Base-by-base conservation (phyloP, 2,329 filamentous ascomycete genomes). In the Neopestalotiopsis sp. region DNA sequence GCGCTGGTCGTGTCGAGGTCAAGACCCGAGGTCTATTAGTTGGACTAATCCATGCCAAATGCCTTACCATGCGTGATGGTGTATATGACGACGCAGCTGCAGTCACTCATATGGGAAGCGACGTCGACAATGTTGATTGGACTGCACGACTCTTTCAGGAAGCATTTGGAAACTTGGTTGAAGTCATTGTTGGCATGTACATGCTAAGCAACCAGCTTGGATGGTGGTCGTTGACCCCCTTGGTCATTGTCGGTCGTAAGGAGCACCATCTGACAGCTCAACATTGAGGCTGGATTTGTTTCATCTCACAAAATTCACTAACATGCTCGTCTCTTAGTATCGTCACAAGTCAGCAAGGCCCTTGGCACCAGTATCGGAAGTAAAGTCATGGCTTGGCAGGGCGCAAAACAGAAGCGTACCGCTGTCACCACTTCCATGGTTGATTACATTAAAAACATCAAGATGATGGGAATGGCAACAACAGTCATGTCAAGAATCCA, bases 101-200 rank as follows among this genome's bases (percentile, higher is more conserved):
- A n/a, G 65, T 67, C 38, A 67, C 65, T 20, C 65, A 67, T 28
- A 67, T 67, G 65, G 60, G 57, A 24, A 67, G 14, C 42, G 65
- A 67, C 20, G 52, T 59, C 17, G 65, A 67, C 17, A 57, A 38
- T 32, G 24, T 66, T 12, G 49, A 66, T 24, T 17, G 17, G 24
- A n/a, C 56, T 45, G 10, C 45, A 13, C 30, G 17, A 20, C 24
- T 66, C 32, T 58, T 45, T 32, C 64, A 66, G 28, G 64, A 66
- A 38, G 32, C 14, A 6, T 40, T 28, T n/a, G 64, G 20, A 12
- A 20, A 57, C 4, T 5, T 38, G n/a, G n/a, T 58, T 30, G 64
- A 66, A 24, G 20, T 66, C 32, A 30, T 58, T 17, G 24, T 66
- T 20, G 64, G 64, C 20, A 58, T 66, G 64, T 24, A 17, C 28